Conservation (phyloP, 2,329 filamentous ascomycete species). For the Thielaviopsis punctulata region DNA sequence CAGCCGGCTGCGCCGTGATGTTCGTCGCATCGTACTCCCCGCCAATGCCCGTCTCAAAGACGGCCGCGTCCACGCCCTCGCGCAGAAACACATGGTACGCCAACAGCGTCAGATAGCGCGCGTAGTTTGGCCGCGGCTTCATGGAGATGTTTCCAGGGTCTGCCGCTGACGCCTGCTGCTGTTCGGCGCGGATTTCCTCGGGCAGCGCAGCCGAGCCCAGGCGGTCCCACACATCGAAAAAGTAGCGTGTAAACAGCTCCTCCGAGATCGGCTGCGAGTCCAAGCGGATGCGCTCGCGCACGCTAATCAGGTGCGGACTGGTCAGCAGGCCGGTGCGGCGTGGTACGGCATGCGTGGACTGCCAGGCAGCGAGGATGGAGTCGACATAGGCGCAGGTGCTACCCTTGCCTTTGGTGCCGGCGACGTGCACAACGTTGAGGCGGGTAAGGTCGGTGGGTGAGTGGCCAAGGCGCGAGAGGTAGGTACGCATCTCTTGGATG, state of each 20-base stretch:
- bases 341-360: conserved; percentile 19
- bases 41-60: conserved; percentile 51
- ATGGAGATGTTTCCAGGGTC: not conserved
- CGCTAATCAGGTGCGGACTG: conserved; percentile 49
- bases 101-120: conserved; percentile 47
- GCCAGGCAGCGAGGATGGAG: conserved; percentile 40
- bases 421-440: conserved; percentile 53
- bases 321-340: conserved; percentile 46
- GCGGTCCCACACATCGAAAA: conserved; percentile 50
- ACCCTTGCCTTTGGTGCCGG: conserved; percentile 64
- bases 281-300: conserved; percentile 50
- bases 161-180: conserved; percentile 13
- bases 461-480: conserved; percentile 64
- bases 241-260: conserved; percentile 43
- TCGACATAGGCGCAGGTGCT: conserved; percentile 52
- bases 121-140: conserved; percentile 34
- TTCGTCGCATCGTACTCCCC: conserved; percentile 62
- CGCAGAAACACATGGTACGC: conserved; percentile 48
- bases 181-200: conserved; percentile 16
- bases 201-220: conserved; percentile 23
- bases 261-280: conserved; percentile 40
- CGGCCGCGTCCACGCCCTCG: conserved; percentile 43
- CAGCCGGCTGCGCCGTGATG: conserved; percentile 39
- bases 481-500: conserved; percentile 64
- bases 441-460: conserved; percentile 37